Evolutionary conservation across 2,329 filamentous ascomycete species (phyloP).

Genomic region (Calonectria honghensis): DNA sequence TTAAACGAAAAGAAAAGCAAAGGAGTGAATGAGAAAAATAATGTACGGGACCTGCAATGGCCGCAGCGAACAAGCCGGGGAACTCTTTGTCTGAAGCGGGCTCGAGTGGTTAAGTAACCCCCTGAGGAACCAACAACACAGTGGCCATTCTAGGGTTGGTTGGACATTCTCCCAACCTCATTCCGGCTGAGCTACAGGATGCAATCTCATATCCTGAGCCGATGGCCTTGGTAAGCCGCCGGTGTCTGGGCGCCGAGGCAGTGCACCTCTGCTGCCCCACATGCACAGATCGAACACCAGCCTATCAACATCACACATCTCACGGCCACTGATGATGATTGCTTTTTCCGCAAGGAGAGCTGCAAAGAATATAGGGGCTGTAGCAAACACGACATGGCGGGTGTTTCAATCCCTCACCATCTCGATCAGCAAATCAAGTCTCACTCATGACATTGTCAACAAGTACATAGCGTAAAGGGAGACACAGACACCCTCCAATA

Average conservation of each 20-base stretch:
- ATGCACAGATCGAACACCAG: not conserved
- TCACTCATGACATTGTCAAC: not conserved
- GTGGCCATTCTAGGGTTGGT: not conserved
- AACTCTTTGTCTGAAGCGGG: not conserved
- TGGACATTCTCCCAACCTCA: not conserved
- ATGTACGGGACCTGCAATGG: not conserved
- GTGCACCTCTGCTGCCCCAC: constrained; percentile 47
- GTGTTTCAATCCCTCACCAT: no score
- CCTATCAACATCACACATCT: not conserved
- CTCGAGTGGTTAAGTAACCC: not conserved
- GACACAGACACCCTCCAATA: not conserved
- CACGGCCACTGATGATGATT: not conserved
- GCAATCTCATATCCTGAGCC: constrained; percentile 23
- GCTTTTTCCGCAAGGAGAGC: not conserved
- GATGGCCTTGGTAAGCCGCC: constrained; percentile 50
- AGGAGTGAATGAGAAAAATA: constrained; percentile 2
- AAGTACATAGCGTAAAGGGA: not conserved
- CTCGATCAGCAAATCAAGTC: no score
- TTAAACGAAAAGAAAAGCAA: constrained; percentile 28
- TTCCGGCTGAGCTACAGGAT: constrained; percentile 17
- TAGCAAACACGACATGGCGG: not conserved
- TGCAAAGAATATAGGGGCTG: not conserved
- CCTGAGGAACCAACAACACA: not conserved
- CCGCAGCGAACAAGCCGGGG: not conserved
- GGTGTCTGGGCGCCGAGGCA: constrained; percentile 54